Conservation (phyloP, 2,329 filamentous ascomycete species). For the Exophiala calicioides region DNA sequence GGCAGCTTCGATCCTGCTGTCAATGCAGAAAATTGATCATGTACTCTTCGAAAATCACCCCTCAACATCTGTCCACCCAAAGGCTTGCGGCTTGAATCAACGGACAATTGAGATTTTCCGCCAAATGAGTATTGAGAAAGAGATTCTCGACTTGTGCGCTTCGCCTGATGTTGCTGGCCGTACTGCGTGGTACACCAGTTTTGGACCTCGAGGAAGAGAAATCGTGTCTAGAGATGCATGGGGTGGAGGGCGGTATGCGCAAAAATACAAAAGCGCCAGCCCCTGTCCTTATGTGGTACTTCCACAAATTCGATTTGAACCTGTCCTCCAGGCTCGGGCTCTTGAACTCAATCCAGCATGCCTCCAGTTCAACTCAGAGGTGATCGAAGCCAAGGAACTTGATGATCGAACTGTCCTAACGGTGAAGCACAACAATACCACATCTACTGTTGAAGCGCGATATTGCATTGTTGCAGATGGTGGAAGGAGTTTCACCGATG, state of each 20-base stretch:
- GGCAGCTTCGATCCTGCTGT: conserved; percentile 36
- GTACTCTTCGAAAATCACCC: conserved; percentile 37
- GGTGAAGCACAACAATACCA: conserved; percentile 17
- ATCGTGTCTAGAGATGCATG: conserved; percentile 36
- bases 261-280: conserved; percentile 32
- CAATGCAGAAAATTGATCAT: conserved; percentile 33
- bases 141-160: conserved; percentile 29
- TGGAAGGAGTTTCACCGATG: conserved; percentile 34
- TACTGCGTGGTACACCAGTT: conserved; percentile 38
- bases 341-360: conserved; percentile 35
- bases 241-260: conserved; percentile 33
- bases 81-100: conserved; percentile 37
- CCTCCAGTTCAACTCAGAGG: conserved; percentile 34
- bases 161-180: conserved; percentile 31
- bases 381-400: conserved; percentile 30
- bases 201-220: conserved; percentile 35
- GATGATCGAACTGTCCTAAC: conserved; percentile 31
- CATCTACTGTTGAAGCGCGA: conserved; percentile 25
- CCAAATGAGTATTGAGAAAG: conserved; percentile 36
- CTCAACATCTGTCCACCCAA: conserved; percentile 38
- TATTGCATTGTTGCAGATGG: conserved; percentile 40
- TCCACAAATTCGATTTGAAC: conserved; percentile 42
- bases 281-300: conserved; percentile 36
- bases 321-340: conserved; percentile 36
- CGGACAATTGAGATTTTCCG: conserved; percentile 34